Evolutionary conservation across 768 basidiomycete species (phyloP).

Genomic region (Hemileccinum impolitum): DNA sequence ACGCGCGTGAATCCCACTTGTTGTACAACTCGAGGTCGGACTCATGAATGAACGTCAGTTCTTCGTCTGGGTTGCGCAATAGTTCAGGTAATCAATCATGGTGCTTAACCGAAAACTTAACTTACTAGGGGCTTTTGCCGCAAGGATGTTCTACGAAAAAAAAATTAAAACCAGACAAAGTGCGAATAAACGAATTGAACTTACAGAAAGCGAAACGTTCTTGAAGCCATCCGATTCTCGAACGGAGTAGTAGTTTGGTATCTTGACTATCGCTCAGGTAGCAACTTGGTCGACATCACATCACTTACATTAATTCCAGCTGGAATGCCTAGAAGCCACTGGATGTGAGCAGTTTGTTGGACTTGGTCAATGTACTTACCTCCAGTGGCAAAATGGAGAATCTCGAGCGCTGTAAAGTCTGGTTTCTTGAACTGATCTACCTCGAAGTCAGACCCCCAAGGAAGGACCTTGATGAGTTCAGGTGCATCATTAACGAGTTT

Average conservation of each 20-base stretch:
- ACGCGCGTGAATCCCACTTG: slow-evolving; percentile 72
- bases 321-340: slow-evolving; percentile 58
- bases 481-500: slow-evolving; percentile 73
- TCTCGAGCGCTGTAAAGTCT: slow-evolving; percentile 83
- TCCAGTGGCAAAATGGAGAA: slow-evolving; percentile 79
- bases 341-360: neutral
- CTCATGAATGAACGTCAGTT: slow-evolving; percentile 78
- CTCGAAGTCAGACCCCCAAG: slow-evolving; percentile 71
- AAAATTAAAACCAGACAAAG: neutral
- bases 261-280: slow-evolving; percentile 37
- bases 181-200: slow-evolving; percentile 19
- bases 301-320: slow-evolving; percentile 74
- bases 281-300: neutral
- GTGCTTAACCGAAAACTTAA: neutral
- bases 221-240: slow-evolving; percentile 83
- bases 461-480: slow-evolving; percentile 73
- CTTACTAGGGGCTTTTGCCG: slow-evolving; percentile 82
- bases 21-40: slow-evolving; percentile 74
- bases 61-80: slow-evolving; percentile 50
- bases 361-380: slow-evolving; percentile 38
- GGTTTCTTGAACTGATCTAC: slow-evolving; percentile 80
- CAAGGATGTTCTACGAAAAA: slow-evolving; percentile 65
- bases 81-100: neutral
- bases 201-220: slow-evolving; percentile 79
- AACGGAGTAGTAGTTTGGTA: slow-evolving; percentile 84